Conservation (phyloP, 352 stramenopile genomes). For the Pythium dissotocum region DNA sequence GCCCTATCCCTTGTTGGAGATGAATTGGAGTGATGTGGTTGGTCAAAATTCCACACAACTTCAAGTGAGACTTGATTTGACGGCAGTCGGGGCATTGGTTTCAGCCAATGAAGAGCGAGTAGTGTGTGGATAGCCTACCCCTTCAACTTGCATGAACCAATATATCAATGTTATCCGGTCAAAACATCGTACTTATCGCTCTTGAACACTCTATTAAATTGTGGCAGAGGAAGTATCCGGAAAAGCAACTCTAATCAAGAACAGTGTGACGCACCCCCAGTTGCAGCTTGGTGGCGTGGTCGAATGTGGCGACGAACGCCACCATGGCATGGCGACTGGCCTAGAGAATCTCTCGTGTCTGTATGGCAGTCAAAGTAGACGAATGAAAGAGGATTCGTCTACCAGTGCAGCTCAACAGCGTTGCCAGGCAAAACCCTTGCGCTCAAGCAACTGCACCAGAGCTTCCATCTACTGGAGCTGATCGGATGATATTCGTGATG, state of each 20-base stretch:
- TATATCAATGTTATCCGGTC: background rate
- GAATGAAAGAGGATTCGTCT: too few species aligned
- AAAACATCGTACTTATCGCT: background rate
- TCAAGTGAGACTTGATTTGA: slow-evolving; percentile 25
- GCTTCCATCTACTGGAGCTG: too few species aligned
- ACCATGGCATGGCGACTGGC: background rate
- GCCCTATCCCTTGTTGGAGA: slow-evolving; percentile 13
- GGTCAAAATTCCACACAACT: slow-evolving; percentile 18
- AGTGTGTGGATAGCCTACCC: background rate
- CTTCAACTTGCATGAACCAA: background rate
- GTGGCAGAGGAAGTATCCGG: background rate
- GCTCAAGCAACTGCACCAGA: too few species aligned
- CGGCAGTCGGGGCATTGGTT: slow-evolving; percentile 6
- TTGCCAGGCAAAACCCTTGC: too few species aligned
- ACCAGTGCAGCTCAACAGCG: too few species aligned
- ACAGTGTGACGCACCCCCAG: background rate
- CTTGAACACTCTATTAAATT: background rate
- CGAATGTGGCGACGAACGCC: background rate
- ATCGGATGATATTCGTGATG: too few species aligned
- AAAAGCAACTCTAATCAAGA: background rate
- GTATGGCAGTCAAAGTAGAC: too few species aligned
- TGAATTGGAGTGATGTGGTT: slow-evolving; percentile 3
- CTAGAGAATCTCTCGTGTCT: background rate
- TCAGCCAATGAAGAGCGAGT: slow-evolving; percentile 9
- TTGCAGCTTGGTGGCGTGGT: slow-evolving; percentile 7